A percentile compares a stretch with the other conserved stretches of the same genome.
Evolutionary conservation across 768 basidiomycete genomes (phyloP).

Genomic region (Tylopilus rubrobrunneus): DNA sequence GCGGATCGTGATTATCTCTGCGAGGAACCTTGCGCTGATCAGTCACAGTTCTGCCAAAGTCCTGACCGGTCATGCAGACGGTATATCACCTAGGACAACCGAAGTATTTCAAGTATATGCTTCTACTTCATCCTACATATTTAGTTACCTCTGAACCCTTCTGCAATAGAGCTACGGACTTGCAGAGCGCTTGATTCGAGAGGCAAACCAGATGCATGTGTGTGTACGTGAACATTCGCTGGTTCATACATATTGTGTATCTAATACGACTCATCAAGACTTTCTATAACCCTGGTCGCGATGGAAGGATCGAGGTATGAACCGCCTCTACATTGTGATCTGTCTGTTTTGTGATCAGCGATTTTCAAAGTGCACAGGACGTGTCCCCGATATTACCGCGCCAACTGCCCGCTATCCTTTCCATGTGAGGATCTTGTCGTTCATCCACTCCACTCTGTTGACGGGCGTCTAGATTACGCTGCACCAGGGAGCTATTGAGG

Average conservation of each 20-base stretch:
- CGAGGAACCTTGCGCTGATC: background rate
- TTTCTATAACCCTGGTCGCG: background rate
- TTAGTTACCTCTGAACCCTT: background rate
- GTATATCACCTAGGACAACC: constrained; percentile 22
- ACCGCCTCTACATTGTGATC: background rate
- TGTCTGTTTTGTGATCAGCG: background rate
- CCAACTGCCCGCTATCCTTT: constrained; percentile 66
- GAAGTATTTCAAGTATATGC: constrained; percentile 33
- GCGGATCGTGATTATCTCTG: background rate
- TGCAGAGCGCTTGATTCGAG: background rate
- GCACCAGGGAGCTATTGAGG: constrained; percentile 39
- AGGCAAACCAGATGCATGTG: background rate
- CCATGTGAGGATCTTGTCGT: constrained; percentile 39
- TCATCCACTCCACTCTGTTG: background rate
- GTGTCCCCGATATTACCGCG: constrained; percentile 56
- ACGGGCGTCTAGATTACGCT: constrained; percentile 28
- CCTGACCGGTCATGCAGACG: constrained; percentile 50
- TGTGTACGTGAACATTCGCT: background rate
- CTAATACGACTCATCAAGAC: background rate
- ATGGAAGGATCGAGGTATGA: background rate
- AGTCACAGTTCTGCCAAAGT: constrained; percentile 36
- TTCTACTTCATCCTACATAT: background rate
- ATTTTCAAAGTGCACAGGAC: constrained; percentile 52
- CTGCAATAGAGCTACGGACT: background rate
- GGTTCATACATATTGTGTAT: background rate